A percentile compares a stretch with the other conserved stretches of the same genome.
These are phyloP conservation scores for Kingdonia uniflora DNA, from an alignment of 164 flowering plant species.

Conservation along the genomic window DNA sequence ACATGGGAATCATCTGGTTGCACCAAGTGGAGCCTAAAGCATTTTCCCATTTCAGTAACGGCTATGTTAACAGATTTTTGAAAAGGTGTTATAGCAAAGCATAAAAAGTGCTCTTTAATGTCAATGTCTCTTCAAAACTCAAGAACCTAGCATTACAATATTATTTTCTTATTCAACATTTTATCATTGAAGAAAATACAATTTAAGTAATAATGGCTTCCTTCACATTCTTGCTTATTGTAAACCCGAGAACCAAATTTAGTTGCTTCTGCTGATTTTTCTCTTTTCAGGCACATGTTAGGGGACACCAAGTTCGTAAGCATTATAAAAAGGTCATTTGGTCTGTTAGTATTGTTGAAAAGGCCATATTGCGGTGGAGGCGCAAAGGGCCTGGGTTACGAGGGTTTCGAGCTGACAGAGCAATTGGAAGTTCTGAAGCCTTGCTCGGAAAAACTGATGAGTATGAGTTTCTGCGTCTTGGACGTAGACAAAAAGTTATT, in stretches of 20 bases:
- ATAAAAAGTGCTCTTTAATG: too few relatives aligned
- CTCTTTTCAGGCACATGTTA: constrained; percentile 58
- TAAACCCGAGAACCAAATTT: too few relatives aligned
- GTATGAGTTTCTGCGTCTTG: constrained; percentile 56
- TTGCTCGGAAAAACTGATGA: constrained; percentile 44
- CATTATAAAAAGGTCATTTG: constrained; percentile 53
- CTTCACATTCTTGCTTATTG: not conserved
- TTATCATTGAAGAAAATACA: not conserved
- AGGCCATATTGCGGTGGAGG: constrained; percentile 87
- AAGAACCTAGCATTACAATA: too few relatives aligned
- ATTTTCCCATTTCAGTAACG: too few relatives aligned
- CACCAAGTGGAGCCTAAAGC: too few relatives aligned
- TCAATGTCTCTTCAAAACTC: too few relatives aligned
- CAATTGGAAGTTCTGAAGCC: constrained; percentile 13
- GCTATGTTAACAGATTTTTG: too few relatives aligned
- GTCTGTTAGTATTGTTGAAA: constrained; percentile 85
- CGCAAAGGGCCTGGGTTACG: constrained; percentile 69
- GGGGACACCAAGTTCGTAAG: constrained; percentile 77
- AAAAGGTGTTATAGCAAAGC: too few relatives aligned
- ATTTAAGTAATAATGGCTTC: not conserved
- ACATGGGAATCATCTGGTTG: too few relatives aligned
- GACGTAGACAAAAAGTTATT: constrained; percentile 53
- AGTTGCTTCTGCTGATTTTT: not conserved
- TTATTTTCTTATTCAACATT: not conserved
- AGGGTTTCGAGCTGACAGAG: constrained; percentile 37